Percentiles rank a stretch among this genome's conserved stretches.
Conservation (phyloP, 116 monocot genomes). For the Iris pallida region DNA sequence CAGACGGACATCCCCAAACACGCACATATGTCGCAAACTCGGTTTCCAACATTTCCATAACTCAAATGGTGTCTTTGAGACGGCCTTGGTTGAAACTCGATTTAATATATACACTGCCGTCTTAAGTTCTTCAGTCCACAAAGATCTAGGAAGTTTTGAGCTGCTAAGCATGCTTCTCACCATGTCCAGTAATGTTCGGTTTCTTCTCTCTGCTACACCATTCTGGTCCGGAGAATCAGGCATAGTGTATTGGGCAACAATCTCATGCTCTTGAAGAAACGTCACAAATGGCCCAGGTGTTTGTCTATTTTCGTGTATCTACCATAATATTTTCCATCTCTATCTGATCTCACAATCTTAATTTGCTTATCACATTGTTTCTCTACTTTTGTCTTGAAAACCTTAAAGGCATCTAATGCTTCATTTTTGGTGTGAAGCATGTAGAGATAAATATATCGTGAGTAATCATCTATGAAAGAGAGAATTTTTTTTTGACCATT, state of each 20-base stretch:
- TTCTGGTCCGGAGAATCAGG: not conserved
- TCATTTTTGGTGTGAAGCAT: constrained; percentile 8
- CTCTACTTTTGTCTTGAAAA: constrained; percentile 13
- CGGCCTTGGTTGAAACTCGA: not conserved
- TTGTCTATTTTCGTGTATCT: not conserved
- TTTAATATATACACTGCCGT: not conserved
- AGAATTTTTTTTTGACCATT: constrained; percentile 7
- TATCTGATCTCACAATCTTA: too few species aligned
- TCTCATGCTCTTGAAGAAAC: not conserved
- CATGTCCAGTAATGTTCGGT: not conserved
- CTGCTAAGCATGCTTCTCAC: not conserved
- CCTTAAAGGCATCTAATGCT: constrained; percentile 8
- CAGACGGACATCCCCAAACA: not conserved
- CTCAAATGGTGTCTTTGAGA: not conserved
- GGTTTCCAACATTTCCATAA: not conserved
- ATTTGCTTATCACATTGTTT: not conserved
- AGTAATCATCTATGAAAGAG: constrained; percentile 14
- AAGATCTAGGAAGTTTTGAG: not conserved
- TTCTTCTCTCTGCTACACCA: too few species aligned
- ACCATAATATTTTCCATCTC: not conserved
- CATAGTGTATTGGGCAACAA: not conserved
- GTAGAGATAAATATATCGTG: constrained; percentile 10
- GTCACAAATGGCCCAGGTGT: not conserved
- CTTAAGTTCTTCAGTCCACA: not conserved
- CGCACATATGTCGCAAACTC: not conserved